A percentile compares a stretch with the other conserved stretches of the same genome.
These are phyloP conservation scores for Marasmius sp. DNA, from an alignment of 1,284 basidiomycete genomes.

Conservation along the genomic window DNA sequence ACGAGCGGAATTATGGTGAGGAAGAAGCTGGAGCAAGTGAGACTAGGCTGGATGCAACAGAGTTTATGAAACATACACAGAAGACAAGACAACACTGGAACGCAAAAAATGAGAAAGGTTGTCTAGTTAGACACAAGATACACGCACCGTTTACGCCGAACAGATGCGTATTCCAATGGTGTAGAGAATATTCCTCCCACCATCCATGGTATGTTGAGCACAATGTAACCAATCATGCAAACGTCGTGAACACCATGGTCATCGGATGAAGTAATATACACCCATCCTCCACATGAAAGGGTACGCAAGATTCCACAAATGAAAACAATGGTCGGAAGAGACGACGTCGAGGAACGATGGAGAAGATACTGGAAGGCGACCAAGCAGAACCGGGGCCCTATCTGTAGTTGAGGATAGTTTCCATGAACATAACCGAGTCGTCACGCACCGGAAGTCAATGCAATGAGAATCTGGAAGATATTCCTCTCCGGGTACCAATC, in stretches of 20 bases:
- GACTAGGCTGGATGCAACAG: background rate
- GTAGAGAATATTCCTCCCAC: conserved; percentile 64
- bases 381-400: conserved; percentile 79
- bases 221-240: conserved; percentile 85
- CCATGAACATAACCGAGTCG: conserved; percentile 12
- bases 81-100: conserved; percentile 51
- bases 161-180: conserved; percentile 34
- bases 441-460: conserved; percentile 70
- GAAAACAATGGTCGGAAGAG: conserved; percentile 57
- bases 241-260: conserved; percentile 85
- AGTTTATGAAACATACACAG: conserved; percentile 37
- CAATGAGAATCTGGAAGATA: conserved; percentile 89
- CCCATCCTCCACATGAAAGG: conserved; percentile 88
- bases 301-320: conserved; percentile 75
- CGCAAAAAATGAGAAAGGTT: background rate
- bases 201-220: conserved; percentile 90
- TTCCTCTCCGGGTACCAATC: conserved; percentile 92
- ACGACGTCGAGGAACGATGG: conserved; percentile 43
- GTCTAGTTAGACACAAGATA: conserved; percentile 1
- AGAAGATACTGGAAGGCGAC: conserved; percentile 75
- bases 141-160: conserved; percentile 54
- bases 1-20: conserved; percentile 69
- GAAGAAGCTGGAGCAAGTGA: conserved; percentile 58
- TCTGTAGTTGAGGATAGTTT: conserved; percentile 9
- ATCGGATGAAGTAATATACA: conserved; percentile 85